These are phyloP conservation scores for Trametes cinnabarina DNA, from an alignment of 768 basidiomycete species.

Conservation along the genomic window DNA sequence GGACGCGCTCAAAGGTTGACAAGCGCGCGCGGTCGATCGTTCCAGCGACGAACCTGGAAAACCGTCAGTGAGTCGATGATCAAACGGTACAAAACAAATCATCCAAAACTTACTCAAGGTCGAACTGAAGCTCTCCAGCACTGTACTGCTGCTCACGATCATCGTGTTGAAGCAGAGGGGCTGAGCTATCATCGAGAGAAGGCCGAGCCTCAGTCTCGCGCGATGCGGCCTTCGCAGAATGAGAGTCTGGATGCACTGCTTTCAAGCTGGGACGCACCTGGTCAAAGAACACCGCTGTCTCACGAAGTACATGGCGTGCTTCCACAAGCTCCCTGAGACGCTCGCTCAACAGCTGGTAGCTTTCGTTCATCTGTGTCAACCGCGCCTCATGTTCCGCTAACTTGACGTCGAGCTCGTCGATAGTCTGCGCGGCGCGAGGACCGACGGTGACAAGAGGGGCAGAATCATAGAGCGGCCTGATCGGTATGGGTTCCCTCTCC, in stretches of 20 bases:
- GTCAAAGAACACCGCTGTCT: slow-evolving; percentile 96
- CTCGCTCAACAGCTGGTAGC: slow-evolving; percentile 85
- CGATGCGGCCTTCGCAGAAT: slow-evolving; percentile 63
- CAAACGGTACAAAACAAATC: neutral
- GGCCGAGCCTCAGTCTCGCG: slow-evolving; percentile 77
- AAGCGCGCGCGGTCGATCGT: slow-evolving; percentile 92
- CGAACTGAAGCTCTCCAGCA: slow-evolving; percentile 57
- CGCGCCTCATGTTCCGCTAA: slow-evolving; percentile 84
- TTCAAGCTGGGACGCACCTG: slow-evolving; percentile 49
- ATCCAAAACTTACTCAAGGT: slow-evolving; percentile 69
- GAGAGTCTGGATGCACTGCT: neutral
- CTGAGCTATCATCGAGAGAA: slow-evolving; percentile 89
- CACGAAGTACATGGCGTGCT: slow-evolving; percentile 89
- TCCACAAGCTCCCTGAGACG: slow-evolving; percentile 85
- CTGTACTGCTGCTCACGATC: slow-evolving; percentile 72
- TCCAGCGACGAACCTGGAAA: slow-evolving; percentile 83
- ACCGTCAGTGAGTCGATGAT: neutral
- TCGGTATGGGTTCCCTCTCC: slow-evolving; percentile 77
- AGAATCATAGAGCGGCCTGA: slow-evolving; percentile 84
- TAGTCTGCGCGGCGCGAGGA: slow-evolving; percentile 87
- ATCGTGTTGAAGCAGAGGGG: slow-evolving; percentile 88
- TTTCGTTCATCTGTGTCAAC: slow-evolving; percentile 86
- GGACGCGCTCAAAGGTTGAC: slow-evolving; percentile 92
- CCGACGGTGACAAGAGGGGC: slow-evolving; percentile 86
- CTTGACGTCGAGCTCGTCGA: slow-evolving; percentile 89